These are phyloP conservation scores for Pleurotus salmoneostramineus DNA, from an alignment of 768 basidiomycete genomes.

Conservation along the genomic window DNA sequence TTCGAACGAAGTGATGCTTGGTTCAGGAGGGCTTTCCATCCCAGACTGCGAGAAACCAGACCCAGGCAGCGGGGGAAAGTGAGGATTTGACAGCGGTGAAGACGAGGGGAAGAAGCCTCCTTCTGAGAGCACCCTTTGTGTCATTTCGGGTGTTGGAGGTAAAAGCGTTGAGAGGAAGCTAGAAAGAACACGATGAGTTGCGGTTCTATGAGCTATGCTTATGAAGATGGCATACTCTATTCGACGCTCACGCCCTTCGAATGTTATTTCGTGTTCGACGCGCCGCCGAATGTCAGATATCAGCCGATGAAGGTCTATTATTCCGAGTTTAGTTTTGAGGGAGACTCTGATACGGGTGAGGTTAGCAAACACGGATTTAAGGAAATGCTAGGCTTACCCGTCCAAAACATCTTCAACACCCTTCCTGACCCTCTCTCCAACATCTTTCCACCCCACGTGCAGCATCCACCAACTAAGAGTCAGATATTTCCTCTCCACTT, in stretches of 20 bases:
- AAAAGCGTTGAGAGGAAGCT: slow-evolving; percentile 76
- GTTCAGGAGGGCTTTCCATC: not conserved
- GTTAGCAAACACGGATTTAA: not conserved
- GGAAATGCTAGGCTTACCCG: slow-evolving; percentile 44
- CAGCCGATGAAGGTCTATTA: slow-evolving; percentile 64
- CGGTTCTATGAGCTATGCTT: too few relatives aligned
- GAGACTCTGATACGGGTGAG: slow-evolving; percentile 57
- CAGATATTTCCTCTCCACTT: slow-evolving; percentile 75
- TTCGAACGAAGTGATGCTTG: not conserved
- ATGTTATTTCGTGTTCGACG: slow-evolving; percentile 70
- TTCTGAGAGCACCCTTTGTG: slow-evolving; percentile 64
- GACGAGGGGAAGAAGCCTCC: slow-evolving; percentile 40
- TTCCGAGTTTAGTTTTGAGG: slow-evolving; percentile 70
- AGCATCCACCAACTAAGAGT: slow-evolving; percentile 92
- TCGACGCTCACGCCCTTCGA: slow-evolving; percentile 52
- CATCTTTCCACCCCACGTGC: slow-evolving; percentile 88
- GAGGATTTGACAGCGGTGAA: not conserved
- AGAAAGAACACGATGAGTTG: not conserved
- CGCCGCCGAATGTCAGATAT: slow-evolving; percentile 71
- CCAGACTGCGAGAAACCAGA: not conserved
- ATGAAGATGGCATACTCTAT: slow-evolving; percentile 39
- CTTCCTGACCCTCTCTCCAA: slow-evolving; percentile 66
- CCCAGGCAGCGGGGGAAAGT: not conserved
- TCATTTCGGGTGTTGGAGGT: slow-evolving; percentile 68
- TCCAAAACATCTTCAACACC: slow-evolving; percentile 84